A percentile compares a stretch with the other conserved stretches of the same genome.
phyloP scores from a whole-genome alignment of 2,329 filamentous ascomycete genomes.

The Knoxdaviesia capensis region DNA sequence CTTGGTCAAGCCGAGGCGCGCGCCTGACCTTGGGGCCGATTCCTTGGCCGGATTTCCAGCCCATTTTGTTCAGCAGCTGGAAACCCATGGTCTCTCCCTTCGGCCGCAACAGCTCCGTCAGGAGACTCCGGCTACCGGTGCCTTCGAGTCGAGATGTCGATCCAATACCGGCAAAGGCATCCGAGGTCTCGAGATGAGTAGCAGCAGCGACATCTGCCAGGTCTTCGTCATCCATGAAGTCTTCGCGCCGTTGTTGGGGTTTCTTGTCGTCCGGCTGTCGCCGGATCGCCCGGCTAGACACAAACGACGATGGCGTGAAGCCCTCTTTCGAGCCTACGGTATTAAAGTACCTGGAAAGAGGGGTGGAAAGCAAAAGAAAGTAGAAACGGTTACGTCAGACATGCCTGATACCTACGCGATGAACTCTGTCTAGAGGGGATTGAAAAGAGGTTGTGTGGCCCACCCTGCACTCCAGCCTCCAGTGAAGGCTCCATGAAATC shows the following conservation, averaged over 20 bases:
- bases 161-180: conserved; percentile 59
- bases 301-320: conserved; percentile 82
- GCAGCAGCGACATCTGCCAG: conserved; percentile 69
- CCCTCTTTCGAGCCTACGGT: conserved; percentile 97
- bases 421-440: not conserved
- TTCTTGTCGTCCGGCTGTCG: conserved; percentile 33
- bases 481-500: conserved; percentile 89
- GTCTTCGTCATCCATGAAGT: conserved; percentile 98
- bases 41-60: conserved; percentile 87
- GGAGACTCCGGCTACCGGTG: conserved; percentile 25
- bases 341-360: conserved; percentile 62
- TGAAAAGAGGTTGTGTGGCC: conserved; percentile 7
- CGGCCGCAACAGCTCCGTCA: conserved; percentile 45
- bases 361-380: not conserved
- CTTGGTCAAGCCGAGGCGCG: conserved; percentile 39
- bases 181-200: conserved; percentile 50
- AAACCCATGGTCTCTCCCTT: conserved; percentile 72
- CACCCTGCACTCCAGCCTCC: conserved; percentile 92
- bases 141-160: conserved; percentile 29
- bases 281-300: conserved; percentile 69
- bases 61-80: conserved; percentile 76
- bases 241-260: conserved; percentile 50
- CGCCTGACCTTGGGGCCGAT: conserved; percentile 73
- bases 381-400: too few species aligned
- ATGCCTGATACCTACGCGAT: conserved; percentile 7